Evolutionary conservation across 768 basidiomycete genomes (phyloP).

Genomic region (Kondoa subrosea): DNA sequence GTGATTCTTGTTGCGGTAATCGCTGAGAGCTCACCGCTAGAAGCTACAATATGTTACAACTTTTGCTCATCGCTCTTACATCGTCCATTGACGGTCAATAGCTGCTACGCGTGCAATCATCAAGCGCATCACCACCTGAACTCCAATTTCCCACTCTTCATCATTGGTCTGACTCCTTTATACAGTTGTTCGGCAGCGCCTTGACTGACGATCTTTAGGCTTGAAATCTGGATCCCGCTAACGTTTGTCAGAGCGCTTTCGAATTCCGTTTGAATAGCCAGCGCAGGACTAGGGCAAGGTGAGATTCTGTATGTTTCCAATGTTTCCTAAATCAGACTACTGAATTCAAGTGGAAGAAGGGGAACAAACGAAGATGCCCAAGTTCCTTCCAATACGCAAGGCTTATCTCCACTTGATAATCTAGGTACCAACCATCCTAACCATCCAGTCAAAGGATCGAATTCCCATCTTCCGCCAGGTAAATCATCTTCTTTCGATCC

Average conservation of each 20-base stretch:
- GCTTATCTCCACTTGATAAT: background rate
- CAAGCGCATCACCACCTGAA: conserved; percentile 2
- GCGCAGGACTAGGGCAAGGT: conserved; percentile 46
- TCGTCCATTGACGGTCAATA: too few relatives aligned
- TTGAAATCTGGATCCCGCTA: conserved; percentile 67
- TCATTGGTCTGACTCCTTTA: conserved; percentile 53
- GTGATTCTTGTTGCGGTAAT: too few relatives aligned
- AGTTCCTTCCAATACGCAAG: background rate
- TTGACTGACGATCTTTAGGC: conserved; percentile 53
- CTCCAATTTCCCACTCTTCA: conserved; percentile 1
- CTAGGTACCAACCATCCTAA: conserved; percentile 19
- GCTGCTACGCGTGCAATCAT: too few relatives aligned
- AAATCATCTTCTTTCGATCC: background rate
- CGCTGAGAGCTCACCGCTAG: too few relatives aligned
- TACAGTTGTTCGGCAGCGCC: conserved; percentile 75
- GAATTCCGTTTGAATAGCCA: conserved; percentile 55
- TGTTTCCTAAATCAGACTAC: background rate
- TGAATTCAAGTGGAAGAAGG: background rate
- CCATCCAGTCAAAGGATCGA: conserved; percentile 32
- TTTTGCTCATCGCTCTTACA: too few relatives aligned
- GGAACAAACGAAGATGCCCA: conserved; percentile 5
- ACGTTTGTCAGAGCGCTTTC: conserved; percentile 54
- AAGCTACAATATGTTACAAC: too few relatives aligned
- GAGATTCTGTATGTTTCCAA: conserved; percentile 31
- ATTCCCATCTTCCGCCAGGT: conserved; percentile 30